phyloP scores from a whole-genome alignment of 2,329 filamentous ascomycete species.

The Aspergillus arachidicola region DNA sequence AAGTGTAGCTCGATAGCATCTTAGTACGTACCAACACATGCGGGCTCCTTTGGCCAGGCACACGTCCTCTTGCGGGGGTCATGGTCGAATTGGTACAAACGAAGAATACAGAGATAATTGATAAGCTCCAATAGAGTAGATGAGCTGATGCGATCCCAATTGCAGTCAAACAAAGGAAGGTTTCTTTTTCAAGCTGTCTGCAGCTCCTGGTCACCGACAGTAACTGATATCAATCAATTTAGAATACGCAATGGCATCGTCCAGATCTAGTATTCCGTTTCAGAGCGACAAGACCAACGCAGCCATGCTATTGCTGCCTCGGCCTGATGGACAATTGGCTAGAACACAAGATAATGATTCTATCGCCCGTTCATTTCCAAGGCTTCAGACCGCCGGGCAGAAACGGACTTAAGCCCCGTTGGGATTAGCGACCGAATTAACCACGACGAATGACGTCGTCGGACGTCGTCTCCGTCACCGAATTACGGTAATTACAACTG shows the following conservation, averaged over 20 bases:
- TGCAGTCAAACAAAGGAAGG: not conserved
- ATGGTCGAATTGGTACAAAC: constrained; percentile 19
- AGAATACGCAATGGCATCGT: not conserved
- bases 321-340: not conserved
- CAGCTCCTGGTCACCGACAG: not conserved
- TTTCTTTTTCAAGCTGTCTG: not conserved
- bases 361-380: not conserved
- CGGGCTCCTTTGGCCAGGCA: constrained; percentile 45
- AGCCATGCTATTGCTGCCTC: not conserved
- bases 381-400: constrained; percentile 8
- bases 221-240: not conserved
- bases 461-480: not conserved
- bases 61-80: constrained; percentile 33
- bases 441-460: constrained; percentile 5
- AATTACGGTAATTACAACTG: constrained; percentile 1
- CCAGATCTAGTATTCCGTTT: not conserved
- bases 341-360: constrained; percentile 1
- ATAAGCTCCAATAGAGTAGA: not conserved
- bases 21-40: constrained; percentile 44
- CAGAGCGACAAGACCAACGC: not conserved
- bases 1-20: not conserved
- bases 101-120: not conserved
- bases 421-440: not conserved
- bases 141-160: not conserved
- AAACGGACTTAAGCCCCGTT: constrained; percentile 2